Evolutionary conservation across 2,329 filamentous ascomycete species (phyloP).

Genomic region (Venturia carpophila): DNA sequence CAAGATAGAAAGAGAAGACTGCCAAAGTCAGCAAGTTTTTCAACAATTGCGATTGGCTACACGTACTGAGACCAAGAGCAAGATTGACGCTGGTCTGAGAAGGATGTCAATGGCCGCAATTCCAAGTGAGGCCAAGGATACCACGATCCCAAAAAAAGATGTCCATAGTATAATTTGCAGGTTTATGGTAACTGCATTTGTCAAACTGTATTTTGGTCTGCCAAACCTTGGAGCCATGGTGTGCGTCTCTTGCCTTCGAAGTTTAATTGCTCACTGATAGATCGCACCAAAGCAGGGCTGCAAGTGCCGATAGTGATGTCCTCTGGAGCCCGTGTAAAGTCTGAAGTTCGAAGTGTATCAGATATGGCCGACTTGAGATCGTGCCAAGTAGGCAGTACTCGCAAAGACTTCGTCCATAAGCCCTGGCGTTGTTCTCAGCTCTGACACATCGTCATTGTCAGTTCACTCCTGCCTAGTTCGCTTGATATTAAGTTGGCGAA

Average conservation of each 20-base stretch:
- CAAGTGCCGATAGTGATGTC: conserved; percentile 1
- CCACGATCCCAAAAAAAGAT: conserved; percentile 26
- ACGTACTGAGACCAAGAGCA: conserved; percentile 30
- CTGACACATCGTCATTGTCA: too few relatives aligned
- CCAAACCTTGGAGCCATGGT: background rate
- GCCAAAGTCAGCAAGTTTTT: conserved; percentile 7
- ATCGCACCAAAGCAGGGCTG: too few relatives aligned
- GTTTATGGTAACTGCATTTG: conserved; percentile 23
- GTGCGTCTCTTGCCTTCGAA: background rate
- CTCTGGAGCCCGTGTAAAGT: background rate
- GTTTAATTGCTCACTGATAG: background rate
- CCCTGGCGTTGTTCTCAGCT: background rate
- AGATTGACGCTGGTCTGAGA: conserved; percentile 27
- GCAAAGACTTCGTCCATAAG: too few relatives aligned
- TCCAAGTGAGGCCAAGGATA: conserved; percentile 27
- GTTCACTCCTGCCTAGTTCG: too few relatives aligned
- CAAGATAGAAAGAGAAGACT: conserved; percentile 29
- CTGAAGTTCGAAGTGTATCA: background rate
- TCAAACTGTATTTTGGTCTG: background rate
- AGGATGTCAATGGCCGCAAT: conserved; percentile 26
- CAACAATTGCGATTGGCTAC: background rate
- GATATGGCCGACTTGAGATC: background rate
- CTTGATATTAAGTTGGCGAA: too few relatives aligned
- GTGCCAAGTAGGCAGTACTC: background rate
- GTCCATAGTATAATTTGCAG: conserved; percentile 31